Evolutionary conservation across 768 basidiomycete species (phyloP), one percentile per base, ranked within the genome.

Genomic region (Candolleomyces aberdarensis): DNA sequence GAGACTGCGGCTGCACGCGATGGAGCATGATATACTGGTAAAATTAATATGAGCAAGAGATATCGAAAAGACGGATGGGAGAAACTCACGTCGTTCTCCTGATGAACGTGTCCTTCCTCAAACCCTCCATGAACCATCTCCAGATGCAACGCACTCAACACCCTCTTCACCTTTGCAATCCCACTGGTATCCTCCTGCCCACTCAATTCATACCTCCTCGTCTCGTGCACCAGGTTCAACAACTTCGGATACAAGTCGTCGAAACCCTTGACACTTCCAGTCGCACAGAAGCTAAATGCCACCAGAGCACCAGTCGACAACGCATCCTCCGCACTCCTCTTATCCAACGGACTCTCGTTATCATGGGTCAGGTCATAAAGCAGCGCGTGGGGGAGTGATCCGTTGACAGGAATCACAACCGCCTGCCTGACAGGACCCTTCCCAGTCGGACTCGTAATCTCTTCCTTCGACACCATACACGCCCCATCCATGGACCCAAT

Each of bases 361-460:
- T 99, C 97, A 74, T 99, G 97, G 1, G 97, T 98, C 60, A 93
- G 81, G 72, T 99, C 97, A 74, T 94, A 98, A 69, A 98, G 81
- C 39, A 98, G 82, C 0, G 97, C 94, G 70, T 99, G 97, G 0
- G 97, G 97, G 41, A 80, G 74, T 0, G 92, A 94, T 6, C 97
- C 97, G 59, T 89, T 84, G 56, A 96, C 82, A 7, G 91, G 89
- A 9, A 82, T 89, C 55, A 98, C 85, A 41, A 86, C 69, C 60
- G 91, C 92, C 4, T 82, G 81, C 7, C 91, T 84, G 58, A 84
- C 75, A 5, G 89, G 88, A 1, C 95, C 96, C 69, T 87, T 89
- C 7, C 92, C 90, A 36, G 88, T 90, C 3, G 92, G 92, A 10
- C 93, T 87, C 5, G 87, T 82, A 11, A 97, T 82, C 47, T 93